Evolutionary conservation across 140 eudicot genomes (phyloP).

Genomic region (Oenanthe javanica): DNA sequence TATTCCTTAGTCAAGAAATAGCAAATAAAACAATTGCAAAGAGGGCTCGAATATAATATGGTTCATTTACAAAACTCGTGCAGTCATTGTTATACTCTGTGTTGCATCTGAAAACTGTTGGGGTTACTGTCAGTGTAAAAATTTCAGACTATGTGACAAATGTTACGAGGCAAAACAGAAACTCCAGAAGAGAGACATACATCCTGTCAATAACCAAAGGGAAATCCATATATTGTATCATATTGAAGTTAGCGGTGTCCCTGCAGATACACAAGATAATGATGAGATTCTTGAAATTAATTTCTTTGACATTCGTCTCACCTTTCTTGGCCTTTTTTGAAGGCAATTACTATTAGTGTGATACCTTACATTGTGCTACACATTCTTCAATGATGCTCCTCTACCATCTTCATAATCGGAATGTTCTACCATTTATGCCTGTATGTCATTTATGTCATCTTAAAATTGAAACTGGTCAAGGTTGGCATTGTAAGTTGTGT

Average conservation of each 20-base stretch:
- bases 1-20: neutral
- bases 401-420: slow-evolving; percentile 1
- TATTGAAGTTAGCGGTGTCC: neutral
- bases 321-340: neutral
- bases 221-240: neutral
- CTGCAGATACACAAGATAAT: slow-evolving; percentile 1
- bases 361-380: neutral
- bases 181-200: neutral
- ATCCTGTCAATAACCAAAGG: neutral
- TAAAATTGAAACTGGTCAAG: neutral
- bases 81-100: neutral
- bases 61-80: neutral
- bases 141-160: neutral
- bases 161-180: neutral
- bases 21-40: neutral
- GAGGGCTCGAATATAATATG: neutral
- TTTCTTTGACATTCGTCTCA: neutral
- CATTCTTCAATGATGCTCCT: slow-evolving; percentile 5
- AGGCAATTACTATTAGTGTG: neutral
- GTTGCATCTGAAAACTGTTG: neutral
- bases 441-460: neutral
- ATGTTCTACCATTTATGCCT: neutral
- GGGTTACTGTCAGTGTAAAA: neutral
- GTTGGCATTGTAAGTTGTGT: neutral
- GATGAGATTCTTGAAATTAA: neutral